Conservation (phyloP, 2,329 filamentous ascomycete species). For the Lasiodiplodia hormozganensis region DNA sequence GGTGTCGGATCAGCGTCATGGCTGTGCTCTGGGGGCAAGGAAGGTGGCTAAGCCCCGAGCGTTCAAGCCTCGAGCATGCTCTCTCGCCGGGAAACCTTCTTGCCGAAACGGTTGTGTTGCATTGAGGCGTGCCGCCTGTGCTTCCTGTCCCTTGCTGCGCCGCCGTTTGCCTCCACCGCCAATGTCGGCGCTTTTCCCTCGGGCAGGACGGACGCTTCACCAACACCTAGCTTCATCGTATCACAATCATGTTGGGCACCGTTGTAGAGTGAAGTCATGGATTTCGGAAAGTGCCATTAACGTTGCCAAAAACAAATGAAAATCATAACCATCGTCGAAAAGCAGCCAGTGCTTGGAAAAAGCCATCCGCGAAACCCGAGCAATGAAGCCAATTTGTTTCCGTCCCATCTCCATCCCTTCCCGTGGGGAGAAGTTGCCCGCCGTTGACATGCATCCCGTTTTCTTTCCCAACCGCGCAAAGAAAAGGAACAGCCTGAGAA, state of each 20-base stretch:
- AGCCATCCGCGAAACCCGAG: slow-evolving; percentile 22
- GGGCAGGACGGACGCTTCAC: slow-evolving; percentile 4
- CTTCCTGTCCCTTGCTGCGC: not conserved
- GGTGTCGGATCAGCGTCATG: slow-evolving; percentile 15
- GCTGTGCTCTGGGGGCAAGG: slow-evolving; percentile 11
- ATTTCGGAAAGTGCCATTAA: slow-evolving; percentile 15
- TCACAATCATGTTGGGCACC: not conserved
- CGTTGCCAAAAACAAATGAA: slow-evolving; percentile 20
- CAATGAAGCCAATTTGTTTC: slow-evolving; percentile 16
- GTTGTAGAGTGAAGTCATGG: slow-evolving; percentile 9
- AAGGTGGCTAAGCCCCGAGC: not conserved
- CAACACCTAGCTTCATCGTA: not conserved
- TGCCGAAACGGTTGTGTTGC: slow-evolving; percentile 9
- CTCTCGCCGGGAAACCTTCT: slow-evolving; percentile 1
- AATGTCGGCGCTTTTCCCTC: not conserved
- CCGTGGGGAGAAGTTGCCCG: slow-evolving; percentile 7
- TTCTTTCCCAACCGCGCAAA: slow-evolving; percentile 11
- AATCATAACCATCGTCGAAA: slow-evolving; percentile 23
- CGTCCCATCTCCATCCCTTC: slow-evolving; percentile 19
- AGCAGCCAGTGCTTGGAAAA: slow-evolving; percentile 27
- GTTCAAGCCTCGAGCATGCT: not conserved
- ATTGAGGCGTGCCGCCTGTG: slow-evolving; percentile 6
- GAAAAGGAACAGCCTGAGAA: slow-evolving; percentile 14
- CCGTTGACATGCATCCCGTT: slow-evolving; percentile 11
- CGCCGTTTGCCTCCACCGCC: not conserved